Evolutionary conservation across 2,329 filamentous ascomycete genomes (phyloP).

Genomic region (Ophiostoma pallidulum): DNA sequence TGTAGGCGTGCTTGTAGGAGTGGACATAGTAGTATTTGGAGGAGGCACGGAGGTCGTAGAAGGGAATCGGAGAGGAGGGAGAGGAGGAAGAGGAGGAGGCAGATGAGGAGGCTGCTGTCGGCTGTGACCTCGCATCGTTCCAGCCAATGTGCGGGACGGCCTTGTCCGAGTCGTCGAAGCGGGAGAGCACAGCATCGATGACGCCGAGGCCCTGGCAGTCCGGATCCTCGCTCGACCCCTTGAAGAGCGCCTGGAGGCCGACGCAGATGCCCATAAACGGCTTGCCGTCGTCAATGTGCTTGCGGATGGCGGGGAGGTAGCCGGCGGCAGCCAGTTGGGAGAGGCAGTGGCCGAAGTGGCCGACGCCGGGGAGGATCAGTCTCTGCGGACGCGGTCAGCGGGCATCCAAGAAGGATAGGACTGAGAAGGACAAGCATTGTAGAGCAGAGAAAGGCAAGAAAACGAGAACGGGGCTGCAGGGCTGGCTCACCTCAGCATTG

Average conservation of each 20-base stretch:
- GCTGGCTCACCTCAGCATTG: constrained; percentile 62
- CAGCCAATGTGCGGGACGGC: constrained; percentile 98
- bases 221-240: constrained; percentile 71
- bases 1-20: constrained; percentile 78
- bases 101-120: not conserved
- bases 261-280: constrained; percentile 98
- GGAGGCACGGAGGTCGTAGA: constrained; percentile 69
- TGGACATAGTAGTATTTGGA: constrained; percentile 99
- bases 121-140: constrained; percentile 62
- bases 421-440: too few species aligned
- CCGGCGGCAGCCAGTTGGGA: constrained; percentile 72
- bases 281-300: constrained; percentile 83
- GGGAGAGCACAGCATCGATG: constrained; percentile 60
- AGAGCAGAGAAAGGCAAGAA: not conserved
- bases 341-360: constrained; percentile 95
- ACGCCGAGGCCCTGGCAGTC: constrained; percentile 64
- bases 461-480: not conserved
- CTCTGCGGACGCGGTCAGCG: not conserved
- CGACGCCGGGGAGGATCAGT: constrained; percentile 89
- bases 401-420: too few species aligned
- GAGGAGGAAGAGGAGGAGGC: not conserved
- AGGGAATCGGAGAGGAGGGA: constrained; percentile 21
- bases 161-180: constrained; percentile 70
- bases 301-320: constrained; percentile 71
- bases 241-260: constrained; percentile 81